Percentiles rank a stretch among this genome's conserved stretches.
phyloP scores from a whole-genome alignment of 768 basidiomycete genomes.

The Tylopilus sp. region DNA sequence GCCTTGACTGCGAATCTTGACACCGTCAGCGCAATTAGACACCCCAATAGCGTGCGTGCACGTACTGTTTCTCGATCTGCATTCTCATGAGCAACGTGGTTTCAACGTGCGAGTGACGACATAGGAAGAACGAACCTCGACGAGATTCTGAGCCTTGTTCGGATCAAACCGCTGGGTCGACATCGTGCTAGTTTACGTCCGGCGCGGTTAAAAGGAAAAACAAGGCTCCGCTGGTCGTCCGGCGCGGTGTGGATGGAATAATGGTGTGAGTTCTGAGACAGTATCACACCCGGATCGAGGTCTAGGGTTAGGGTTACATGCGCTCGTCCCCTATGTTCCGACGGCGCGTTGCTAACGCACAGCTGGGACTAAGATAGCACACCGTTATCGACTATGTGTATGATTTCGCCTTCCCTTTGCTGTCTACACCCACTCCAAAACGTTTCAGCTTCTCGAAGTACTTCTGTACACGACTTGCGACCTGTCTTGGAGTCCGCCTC shows the following conservation, averaged over 20 bases:
- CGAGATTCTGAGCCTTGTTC: constrained; percentile 85
- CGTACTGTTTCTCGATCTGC: constrained; percentile 96
- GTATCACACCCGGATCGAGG: constrained; percentile 4
- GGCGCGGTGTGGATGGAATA: not conserved
- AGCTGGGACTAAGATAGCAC: not conserved
- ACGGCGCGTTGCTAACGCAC: not conserved
- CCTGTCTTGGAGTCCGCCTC: constrained; percentile 72
- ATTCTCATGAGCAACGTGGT: constrained; percentile 20
- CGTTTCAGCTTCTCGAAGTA: constrained; percentile 82
- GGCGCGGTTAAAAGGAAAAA: not conserved
- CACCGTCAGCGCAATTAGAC: constrained; percentile 9
- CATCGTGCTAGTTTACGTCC: constrained; percentile 36
- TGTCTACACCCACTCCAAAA: constrained; percentile 54
- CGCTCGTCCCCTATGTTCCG: not conserved
- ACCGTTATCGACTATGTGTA: constrained; percentile 7
- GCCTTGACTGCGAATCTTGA: constrained; percentile 64
- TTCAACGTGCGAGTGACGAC: constrained; percentile 11
- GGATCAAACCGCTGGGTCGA: constrained; percentile 69
- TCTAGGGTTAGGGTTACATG: constrained; percentile 29
- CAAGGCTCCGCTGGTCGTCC: constrained; percentile 1
- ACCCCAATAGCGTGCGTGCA: constrained; percentile 13
- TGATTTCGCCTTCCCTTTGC: constrained; percentile 22
- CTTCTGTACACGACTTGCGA: constrained; percentile 87
- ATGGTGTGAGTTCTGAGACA: not conserved
- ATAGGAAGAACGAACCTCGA: constrained; percentile 57